Percentiles rank a stretch among this genome's conserved stretches.
Conservation (phyloP, 345 rosid genomes). For the Populus tremula region DNA sequence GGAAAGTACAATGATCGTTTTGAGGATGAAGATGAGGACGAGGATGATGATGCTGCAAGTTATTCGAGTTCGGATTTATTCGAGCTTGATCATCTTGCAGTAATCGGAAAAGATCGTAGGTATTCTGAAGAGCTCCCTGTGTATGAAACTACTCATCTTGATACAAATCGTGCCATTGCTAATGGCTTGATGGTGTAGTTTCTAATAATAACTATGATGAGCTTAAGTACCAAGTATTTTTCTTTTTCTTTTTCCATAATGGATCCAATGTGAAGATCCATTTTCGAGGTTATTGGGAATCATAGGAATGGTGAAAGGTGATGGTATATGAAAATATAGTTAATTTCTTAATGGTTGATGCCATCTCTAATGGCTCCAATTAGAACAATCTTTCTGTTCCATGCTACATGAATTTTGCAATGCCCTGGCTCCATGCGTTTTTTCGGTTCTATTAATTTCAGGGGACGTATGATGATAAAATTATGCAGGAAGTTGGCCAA, state of each 20-base stretch:
- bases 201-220: not conserved
- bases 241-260: not conserved
- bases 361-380: not conserved
- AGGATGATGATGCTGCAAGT: conserved; percentile 26
- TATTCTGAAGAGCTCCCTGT: conserved; percentile 62
- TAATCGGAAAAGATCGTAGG: conserved; percentile 23
- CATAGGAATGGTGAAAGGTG: not conserved
- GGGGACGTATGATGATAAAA: not conserved
- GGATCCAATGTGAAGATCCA: not conserved
- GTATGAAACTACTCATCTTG: conserved; percentile 57
- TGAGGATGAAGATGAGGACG: conserved; percentile 5
- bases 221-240: not conserved
- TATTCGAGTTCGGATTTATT: conserved; percentile 33
- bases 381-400: not conserved
- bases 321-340: not conserved
- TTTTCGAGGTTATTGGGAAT: not conserved
- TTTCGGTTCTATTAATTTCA: not conserved
- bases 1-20: not conserved
- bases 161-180: conserved; percentile 57
- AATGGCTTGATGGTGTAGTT: conserved; percentile 21
- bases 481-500: not conserved
- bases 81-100: conserved; percentile 32
- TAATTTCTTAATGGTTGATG: not conserved
- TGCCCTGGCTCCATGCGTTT: not conserved
- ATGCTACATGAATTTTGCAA: not conserved